A percentile compares a stretch with the other conserved stretches of the same genome.
phyloP scores from a whole-genome alignment of 2,329 filamentous ascomycete species.

The Aspergillus niger region DNA sequence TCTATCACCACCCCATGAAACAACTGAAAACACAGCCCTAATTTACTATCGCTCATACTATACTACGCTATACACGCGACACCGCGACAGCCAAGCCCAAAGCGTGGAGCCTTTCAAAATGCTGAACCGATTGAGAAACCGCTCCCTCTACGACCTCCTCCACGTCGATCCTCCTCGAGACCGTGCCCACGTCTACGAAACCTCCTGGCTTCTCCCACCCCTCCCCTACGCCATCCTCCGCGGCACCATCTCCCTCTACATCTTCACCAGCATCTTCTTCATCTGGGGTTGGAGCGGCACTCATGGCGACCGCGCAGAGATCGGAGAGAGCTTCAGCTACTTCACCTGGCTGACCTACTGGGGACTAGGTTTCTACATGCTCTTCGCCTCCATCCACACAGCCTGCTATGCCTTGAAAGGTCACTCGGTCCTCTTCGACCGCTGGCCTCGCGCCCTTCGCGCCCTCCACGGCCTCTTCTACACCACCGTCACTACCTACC shows the following conservation, averaged over 20 bases:
- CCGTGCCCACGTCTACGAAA: conserved; percentile 67
- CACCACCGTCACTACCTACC: conserved; percentile 63
- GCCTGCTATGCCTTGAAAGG: conserved; percentile 62
- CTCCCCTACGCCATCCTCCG: conserved; percentile 61
- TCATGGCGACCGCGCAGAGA: conserved; percentile 51
- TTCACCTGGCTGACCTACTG: conserved; percentile 83
- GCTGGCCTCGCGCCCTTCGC: conserved; percentile 63
- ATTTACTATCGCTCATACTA: not conserved
- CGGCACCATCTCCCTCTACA: conserved; percentile 56
- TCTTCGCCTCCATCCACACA: conserved; percentile 68
- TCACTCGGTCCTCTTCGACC: conserved; percentile 57
- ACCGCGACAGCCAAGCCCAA: not conserved
- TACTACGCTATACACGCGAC: not conserved
- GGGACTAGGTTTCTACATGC: conserved; percentile 79
- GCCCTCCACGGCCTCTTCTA: conserved; percentile 67
- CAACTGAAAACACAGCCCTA: not conserved
- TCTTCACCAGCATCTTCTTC: conserved; percentile 69
- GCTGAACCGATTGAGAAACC: conserved; percentile 11
- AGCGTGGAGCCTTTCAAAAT: conserved; percentile 14
- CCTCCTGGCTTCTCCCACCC: conserved; percentile 77
- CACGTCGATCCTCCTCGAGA: conserved; percentile 44
- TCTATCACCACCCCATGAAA: not conserved
- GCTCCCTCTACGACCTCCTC: conserved; percentile 27
- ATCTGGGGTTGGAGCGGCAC: conserved; percentile 66
- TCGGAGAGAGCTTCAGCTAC: conserved; percentile 69